Evolutionary conservation across 225 moss, liverwort and hornwort genomes (phyloP).

Genomic region (Physcomitrium patens): DNA sequence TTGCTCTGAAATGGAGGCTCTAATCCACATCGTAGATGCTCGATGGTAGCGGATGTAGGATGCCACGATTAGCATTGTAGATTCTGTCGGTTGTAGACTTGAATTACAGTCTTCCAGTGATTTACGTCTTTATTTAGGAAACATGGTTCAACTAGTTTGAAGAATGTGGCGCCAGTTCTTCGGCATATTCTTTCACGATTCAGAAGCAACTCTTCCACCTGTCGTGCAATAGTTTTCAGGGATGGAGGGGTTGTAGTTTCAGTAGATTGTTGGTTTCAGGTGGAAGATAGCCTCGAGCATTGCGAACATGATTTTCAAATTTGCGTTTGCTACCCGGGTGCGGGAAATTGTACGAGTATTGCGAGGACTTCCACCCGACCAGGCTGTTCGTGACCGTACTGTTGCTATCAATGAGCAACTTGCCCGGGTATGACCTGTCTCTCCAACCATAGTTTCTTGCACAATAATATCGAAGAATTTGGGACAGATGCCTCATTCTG

Average conservation of each 20-base stretch:
- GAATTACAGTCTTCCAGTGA: neutral
- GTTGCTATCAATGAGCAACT: slow-evolving; percentile 62
- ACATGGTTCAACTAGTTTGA: neutral
- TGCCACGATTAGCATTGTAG: neutral
- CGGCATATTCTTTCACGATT: slow-evolving; percentile 24
- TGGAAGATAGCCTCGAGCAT: neutral
- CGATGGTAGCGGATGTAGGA: neutral
- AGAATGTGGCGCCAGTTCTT: neutral
- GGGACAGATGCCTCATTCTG: neutral
- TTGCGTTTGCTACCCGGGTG: slow-evolving; percentile 46
- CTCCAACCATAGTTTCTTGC: slow-evolving; percentile 11
- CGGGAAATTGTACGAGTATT: slow-evolving; percentile 53
- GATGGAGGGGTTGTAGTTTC: slow-evolving; percentile 29
- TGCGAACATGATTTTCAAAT: slow-evolving; percentile 46
- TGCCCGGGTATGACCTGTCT: slow-evolving; percentile 47
- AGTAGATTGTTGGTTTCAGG: slow-evolving; percentile 1
- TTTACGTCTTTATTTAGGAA: neutral
- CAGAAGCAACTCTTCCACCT: neutral
- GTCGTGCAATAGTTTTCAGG: slow-evolving; percentile 9
- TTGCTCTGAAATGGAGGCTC: neutral
- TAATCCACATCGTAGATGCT: neutral
- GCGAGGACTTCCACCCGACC: slow-evolving; percentile 57
- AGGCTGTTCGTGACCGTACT: slow-evolving; percentile 55
- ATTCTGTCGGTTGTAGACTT: neutral
- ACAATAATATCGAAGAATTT: slow-evolving; percentile 5